Percentiles rank a stretch among this genome's conserved stretches.
These are phyloP conservation scores for Cymbopogon citratus DNA, from an alignment of 176 grass and related monocot genomes.

Conservation along the genomic window DNA sequence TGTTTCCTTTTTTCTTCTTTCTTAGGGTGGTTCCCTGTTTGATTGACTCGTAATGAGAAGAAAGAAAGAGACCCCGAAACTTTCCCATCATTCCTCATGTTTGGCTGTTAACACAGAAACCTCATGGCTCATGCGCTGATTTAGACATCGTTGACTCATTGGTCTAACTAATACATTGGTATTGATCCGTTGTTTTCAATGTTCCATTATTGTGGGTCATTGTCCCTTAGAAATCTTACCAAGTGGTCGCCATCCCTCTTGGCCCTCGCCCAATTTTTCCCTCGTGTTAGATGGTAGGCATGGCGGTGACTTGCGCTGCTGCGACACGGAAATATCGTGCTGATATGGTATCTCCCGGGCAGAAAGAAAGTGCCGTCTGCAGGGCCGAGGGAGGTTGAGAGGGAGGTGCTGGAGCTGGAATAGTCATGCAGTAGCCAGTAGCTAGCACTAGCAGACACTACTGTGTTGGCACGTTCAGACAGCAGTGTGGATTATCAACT, in stretches of 20 bases:
- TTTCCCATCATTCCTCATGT: background rate
- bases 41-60: background rate
- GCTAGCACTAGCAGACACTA: background rate
- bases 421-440: background rate
- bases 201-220: background rate
- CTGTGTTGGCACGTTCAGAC: conserved; percentile 1
- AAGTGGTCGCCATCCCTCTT: background rate
- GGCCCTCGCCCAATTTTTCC: background rate
- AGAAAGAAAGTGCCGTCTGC: too few relatives aligned
- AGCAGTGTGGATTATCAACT: background rate
- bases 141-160: background rate
- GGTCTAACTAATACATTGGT: background rate
- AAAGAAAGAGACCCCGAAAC: background rate
- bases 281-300: too few relatives aligned
- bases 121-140: background rate
- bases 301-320: background rate
- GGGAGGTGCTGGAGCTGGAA: background rate
- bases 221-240: background rate
- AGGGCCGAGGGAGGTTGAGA: background rate
- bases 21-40: background rate
- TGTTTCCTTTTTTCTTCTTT: background rate
- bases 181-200: background rate
- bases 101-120: background rate
- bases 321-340: background rate
- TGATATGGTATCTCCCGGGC: background rate